Evolutionary conservation across 805 yeast genomes (phyloP), one percentile per base, ranked within the genome.

Genomic region (Zygotorulaspora danielsina): DNA sequence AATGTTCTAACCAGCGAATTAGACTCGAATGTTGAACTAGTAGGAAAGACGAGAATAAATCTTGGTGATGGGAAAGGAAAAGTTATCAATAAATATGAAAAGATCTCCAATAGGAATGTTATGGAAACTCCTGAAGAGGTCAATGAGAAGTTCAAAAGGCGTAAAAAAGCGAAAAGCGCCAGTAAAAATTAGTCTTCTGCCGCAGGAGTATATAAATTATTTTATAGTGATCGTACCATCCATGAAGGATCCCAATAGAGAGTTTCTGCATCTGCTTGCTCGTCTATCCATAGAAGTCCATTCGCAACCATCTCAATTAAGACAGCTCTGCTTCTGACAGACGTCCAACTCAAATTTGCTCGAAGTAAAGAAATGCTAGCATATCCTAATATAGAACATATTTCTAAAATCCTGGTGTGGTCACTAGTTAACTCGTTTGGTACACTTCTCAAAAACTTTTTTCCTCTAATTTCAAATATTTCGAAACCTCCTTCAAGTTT

Each of bases 231-330:
- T 22, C 19, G n/a, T 22, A 33, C 41, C 31, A 81, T 78, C 86
- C 86, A 81, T 1, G 84, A 72, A 1, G 89, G 86, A 45, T 79
- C 85, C 90, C 90, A 84, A 51, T 72, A 84, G 39, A 66, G 66
- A 10, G 50, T 54, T 48, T 75, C 81, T 10, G 51, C 45, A 1
- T 50, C 63, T 2, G 63, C 63, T 36, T 73, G 80, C 5, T 64
- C 62, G 57, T 89, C 97, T 1, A 88, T 65, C 98, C 98, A 90
- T 10, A 90, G 64, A 38, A 87, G 69, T 3, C 97, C 97, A 36
- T 72, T 72, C 46, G 82, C 70, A 1, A 89, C 82, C 86, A 90
- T 79, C 32, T 84, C 90, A 26, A 84, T 81, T 4, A 90, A 55
- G 4, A 79, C 81, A 0, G 78, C 65, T 46, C 71, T 71, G 38